Base-by-base conservation (phyloP, 2,329 filamentous ascomycete species). In the Fusarium gaditjirri region DNA sequence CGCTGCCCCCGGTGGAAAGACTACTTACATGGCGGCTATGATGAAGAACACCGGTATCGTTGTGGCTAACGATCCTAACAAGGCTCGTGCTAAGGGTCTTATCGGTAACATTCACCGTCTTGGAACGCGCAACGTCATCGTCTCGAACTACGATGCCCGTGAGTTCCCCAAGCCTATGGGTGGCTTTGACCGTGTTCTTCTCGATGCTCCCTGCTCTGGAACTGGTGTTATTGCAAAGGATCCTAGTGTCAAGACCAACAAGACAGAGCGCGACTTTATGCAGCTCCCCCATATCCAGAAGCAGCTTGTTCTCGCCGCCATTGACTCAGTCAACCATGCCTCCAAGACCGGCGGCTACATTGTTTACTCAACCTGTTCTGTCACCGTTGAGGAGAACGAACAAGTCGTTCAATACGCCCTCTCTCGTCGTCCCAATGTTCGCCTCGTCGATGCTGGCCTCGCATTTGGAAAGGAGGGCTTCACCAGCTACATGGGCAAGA, bases 221-320 rank as follows among this genome's bases (percentile, higher is more conserved):
- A 99, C 96, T 2, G 96, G 96, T 77, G 96, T 99, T 79, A 99
- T 99, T 74, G 93, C 94, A 71, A 99, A 99, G 85, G 96, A 99
- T 83, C 90, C 95, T 36, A 94, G 92, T 73, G 94, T 99, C 76
- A 99, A 99, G 88, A 98, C 95, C 29, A 98, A 98, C 86, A 98
- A 98, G 87, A 97, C 93, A 16, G 94, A 97, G 80, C 92, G 92
- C 73, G 96, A 99, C 82, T 99, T 99, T 85, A 89, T 98, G 82
- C 90, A 92, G 78, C 89, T 99, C 57, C 95, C 96, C 0, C 96
- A 99, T 82, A 89, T 94, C 66, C 96, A 99, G 83, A 98, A 98
- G 83, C 95, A 98, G 83, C 88, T 99, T 61, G 86, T 99, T 17
- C 89, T 99, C 33, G 90, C 94, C 12, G 96, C 96, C 53, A 97